Base-by-base conservation (phyloP, 1,284 basidiomycete genomes). In the Bondarzewia mesenterica region DNA sequence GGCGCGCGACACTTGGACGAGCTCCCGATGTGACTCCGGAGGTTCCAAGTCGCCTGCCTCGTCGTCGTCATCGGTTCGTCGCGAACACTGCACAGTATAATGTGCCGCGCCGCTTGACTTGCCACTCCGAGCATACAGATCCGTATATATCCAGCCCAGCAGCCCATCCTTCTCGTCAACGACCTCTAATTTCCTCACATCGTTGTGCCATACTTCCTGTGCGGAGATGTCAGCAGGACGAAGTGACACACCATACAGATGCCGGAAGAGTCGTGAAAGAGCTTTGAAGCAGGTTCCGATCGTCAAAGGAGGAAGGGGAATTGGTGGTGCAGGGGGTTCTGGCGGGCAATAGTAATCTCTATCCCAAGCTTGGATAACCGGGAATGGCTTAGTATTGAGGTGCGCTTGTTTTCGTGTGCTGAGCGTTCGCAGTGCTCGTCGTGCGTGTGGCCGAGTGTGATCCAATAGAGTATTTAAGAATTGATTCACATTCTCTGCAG, bases 41-140 rank as follows among this genome's bases (percentile, higher is more conserved):
- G 63, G 57, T 7, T 47, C 60, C 10, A 79, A 66, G 63, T 98
- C 94, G 0, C 78, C 78, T 0, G 60, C 63, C 47, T 78, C 73
- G 61, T 97, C 91, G 58, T 99, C 95, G 52, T 94, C 82, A 58
- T 98, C 94, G 1, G 89, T 85, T 44, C 95, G 71, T 38, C 95
- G 72, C 2, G 93, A 96, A 68, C 96, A 99, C 8, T 93, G 80
- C 8, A 99, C 93, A 2, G 95, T 99, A 65, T 97, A 99, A 65
- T 99, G 95, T 1, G 95, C 96, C 1, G 96, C 94, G 12, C 92
- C 91, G 38, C 82, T 78, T 3, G 91, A 82, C 66, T 99, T 99
- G 7, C 90, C 92, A 35, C 76, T 71, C 26, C 95, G 74, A 7
- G 83, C 78, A 64, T 93, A 97, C 21, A 99, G 71, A 66, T 99